A percentile compares a stretch with the other conserved stretches of the same genome.
Conservation (phyloP, 495 filamentous ascomycete genomes). For the Xylaria grammica region DNA sequence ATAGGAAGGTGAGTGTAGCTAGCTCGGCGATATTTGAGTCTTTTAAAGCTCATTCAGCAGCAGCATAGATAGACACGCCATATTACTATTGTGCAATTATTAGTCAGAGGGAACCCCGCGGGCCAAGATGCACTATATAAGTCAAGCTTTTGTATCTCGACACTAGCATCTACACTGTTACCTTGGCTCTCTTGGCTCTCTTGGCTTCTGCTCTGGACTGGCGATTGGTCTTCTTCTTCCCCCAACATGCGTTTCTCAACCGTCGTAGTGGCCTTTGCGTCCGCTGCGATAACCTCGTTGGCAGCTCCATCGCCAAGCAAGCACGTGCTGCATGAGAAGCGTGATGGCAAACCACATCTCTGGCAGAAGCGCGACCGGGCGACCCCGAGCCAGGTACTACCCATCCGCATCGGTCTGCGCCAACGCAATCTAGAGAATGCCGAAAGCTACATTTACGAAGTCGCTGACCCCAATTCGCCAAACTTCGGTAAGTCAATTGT, state of each 20-base stretch:
- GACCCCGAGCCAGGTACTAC: slow-evolving; percentile 41
- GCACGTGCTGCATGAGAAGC: slow-evolving; percentile 23
- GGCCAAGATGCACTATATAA: slow-evolving; percentile 3
- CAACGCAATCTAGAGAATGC: slow-evolving; percentile 60
- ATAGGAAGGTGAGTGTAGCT: slow-evolving; percentile 13
- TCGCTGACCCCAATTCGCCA: slow-evolving; percentile 42
- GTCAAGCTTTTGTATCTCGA: slow-evolving; percentile 14
- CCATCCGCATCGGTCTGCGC: slow-evolving; percentile 60
- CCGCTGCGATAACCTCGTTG: slow-evolving; percentile 1
- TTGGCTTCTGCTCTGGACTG: background rate
- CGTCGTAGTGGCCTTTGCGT: slow-evolving; percentile 4
- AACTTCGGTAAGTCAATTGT: slow-evolving; percentile 59
- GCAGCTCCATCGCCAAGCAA: slow-evolving; percentile 14
- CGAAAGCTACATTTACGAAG: slow-evolving; percentile 50
- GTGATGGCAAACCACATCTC: slow-evolving; percentile 16
- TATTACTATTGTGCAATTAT: background rate
- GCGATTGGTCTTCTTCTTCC: background rate
- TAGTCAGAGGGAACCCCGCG: background rate
- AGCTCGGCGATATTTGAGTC: background rate
- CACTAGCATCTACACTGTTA: background rate
- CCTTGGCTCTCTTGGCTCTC: slow-evolving; percentile 23
- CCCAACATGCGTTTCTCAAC: slow-evolving; percentile 22
- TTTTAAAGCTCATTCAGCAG: background rate
- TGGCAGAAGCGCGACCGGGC: slow-evolving; percentile 30
- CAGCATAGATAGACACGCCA: background rate